Percentiles rank a stretch among this genome's conserved stretches.
phyloP scores from a whole-genome alignment of 2,329 filamentous ascomycete species.

The Pezizomycotina sp. region DNA sequence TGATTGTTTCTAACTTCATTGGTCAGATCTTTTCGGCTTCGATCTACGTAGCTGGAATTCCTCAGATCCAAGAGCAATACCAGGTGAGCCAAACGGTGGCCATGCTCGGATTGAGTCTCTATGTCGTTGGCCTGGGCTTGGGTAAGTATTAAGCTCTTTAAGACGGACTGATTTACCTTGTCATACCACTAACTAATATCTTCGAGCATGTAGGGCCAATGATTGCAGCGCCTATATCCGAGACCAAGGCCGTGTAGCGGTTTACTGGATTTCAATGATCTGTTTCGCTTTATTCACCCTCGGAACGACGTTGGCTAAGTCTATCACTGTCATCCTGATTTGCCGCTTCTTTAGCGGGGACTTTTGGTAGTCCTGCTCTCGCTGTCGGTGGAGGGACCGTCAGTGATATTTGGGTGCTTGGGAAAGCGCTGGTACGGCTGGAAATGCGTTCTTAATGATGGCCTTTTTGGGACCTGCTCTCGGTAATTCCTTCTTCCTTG shows the following conservation, averaged over 20 bases:
- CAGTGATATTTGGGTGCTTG: constrained; percentile 36
- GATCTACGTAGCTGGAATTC: constrained; percentile 19
- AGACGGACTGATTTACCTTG: too few species aligned
- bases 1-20: too few species aligned
- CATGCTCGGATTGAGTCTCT: constrained; percentile 21
- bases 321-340: too few species aligned
- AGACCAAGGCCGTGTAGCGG: too few species aligned
- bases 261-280: constrained; percentile 14
- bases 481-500: too few species aligned
- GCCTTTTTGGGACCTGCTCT: too few species aligned
- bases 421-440: too few species aligned
- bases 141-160: constrained; percentile 23
- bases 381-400: constrained; percentile 38
- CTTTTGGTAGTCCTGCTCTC: constrained; percentile 32
- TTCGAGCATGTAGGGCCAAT: too few species aligned
- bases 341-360: constrained; percentile 31
- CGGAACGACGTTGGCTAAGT: constrained; percentile 23
- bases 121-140: constrained; percentile 22
- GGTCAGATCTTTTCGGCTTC: too few species aligned
- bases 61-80: constrained; percentile 19
- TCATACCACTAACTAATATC: too few species aligned
- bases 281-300: constrained; percentile 25
- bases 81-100: constrained; percentile 16
- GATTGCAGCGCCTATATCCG: constrained; percentile 56
- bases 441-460: too few species aligned